Evolutionary conservation across 148 eudicot species (phyloP).

Genomic region (Salicornia ramosissima): DNA sequence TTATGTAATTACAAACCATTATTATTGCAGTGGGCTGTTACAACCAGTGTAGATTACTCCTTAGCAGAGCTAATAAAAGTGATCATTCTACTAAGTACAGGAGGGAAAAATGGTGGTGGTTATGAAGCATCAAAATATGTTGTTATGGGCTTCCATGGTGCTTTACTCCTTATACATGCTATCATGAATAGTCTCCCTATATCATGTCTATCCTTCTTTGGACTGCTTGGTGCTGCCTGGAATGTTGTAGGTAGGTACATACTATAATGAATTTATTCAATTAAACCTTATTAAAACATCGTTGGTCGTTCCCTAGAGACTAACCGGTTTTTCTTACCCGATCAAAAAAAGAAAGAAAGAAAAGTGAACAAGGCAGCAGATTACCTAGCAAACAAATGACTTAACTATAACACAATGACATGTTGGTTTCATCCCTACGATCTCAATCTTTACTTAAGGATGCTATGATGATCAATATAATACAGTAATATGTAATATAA

Average conservation of each 20-base stretch:
- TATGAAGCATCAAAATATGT: slow-evolving; percentile 80
- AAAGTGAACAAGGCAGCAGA: too few relatives aligned
- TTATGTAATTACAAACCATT: not conserved
- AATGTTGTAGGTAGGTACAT: slow-evolving; percentile 80
- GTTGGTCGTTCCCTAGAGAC: too few relatives aligned
- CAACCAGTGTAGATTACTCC: slow-evolving; percentile 84
- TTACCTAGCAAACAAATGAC: too few relatives aligned
- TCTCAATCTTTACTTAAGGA: too few relatives aligned
- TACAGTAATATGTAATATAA: too few relatives aligned
- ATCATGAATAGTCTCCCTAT: slow-evolving; percentile 81
- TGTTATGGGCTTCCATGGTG: slow-evolving; percentile 72
- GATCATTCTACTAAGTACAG: slow-evolving; percentile 83
- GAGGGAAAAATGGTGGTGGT: slow-evolving; percentile 93
- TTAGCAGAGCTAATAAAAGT: slow-evolving; percentile 85
- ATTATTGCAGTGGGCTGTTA: slow-evolving; percentile 88
- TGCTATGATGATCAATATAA: too few relatives aligned
- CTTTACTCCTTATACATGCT: slow-evolving; percentile 68
- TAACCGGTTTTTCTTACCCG: too few relatives aligned
- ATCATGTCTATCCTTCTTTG: slow-evolving; percentile 74
- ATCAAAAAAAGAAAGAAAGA: too few relatives aligned
- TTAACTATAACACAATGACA: too few relatives aligned
- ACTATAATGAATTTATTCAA: not conserved
- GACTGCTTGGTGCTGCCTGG: slow-evolving; percentile 92
- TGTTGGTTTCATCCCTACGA: too few relatives aligned
- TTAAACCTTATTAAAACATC: not conserved